Evolutionary conservation across 257 asterid species (phyloP), one percentile per base, ranked within the genome.

Genomic region (Solanum lycopersicoides): DNA sequence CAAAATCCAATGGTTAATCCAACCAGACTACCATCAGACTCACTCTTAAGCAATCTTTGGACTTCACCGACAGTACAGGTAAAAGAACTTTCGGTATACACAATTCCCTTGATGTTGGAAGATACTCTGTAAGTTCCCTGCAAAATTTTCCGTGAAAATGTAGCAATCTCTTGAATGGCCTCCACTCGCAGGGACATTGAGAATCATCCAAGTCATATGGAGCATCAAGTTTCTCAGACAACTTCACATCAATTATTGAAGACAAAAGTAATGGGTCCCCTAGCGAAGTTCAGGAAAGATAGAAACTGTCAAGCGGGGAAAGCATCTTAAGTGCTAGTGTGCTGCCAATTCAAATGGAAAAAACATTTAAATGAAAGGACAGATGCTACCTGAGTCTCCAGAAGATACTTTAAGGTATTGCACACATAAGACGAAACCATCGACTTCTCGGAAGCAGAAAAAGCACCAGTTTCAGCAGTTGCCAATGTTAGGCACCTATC

Each of bases 401-500:
- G 82, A 87, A 95, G 86, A 91, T 96, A 94, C 89, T 93, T 96
- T 89, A 94, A 87, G 73, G 99, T 93, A 91, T 94, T 91, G 90
- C 97, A 93, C 63, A 94, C 93, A 87, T 96, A 95, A 14, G 92
- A 87, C 30, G 99, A 93, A 91, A 95, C 90, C 90, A 92, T 87
- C 60, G 98, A 89, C 92, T 96, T 96, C 92, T 95, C 95, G 77
- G 98, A 95, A 90, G 95, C 68, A 6, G 98, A 89, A 89, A 90
- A 93, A 86, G 96, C 88, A 53, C 95, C 93, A 76, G 98, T 92
- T 71, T 93, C 94, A 25, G 99, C 91, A 87, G 93, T 90, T 42
- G 95, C 95, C 91, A 96, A 83, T 92, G 95, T 92, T 73, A 94
- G 82, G 91, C 98, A 96, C 92, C 94, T 94, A 92, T 95, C 97